Evolutionary conservation across 345 rosid genomes (phyloP), one percentile per base, ranked within the genome.

Genomic region (Citrus mangshanensis): DNA sequence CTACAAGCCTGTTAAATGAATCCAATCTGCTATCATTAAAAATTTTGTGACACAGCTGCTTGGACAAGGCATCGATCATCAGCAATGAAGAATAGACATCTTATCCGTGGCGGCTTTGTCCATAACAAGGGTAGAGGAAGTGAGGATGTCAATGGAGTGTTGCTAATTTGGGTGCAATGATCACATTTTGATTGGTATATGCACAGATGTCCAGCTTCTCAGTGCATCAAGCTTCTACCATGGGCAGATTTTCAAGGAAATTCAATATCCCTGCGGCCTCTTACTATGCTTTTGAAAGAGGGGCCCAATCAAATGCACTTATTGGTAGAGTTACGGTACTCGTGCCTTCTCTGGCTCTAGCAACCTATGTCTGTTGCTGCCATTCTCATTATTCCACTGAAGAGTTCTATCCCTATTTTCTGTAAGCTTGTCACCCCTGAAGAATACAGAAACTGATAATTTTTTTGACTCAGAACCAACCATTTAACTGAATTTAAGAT

Each of bases 111-210:
- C 61, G 74, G 6, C 76, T 77, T 60, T 68, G 78, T 34, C 24
- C 59, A 3, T 77, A 51, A 81, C 81, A 73, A 73, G n/a, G 74
- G 71, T 73, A 14, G 71, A 81, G 75, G 81, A 81, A 77, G 75
- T 68, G 34, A 73, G 73, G 69, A 77, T 66, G 84, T 12, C 73
- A 46, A 28, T 38, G 78, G 60, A 37, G 30, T 81, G 38, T 22
- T 68, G 27, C 84, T 81, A 22, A 73, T 81, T 21, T 73, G 81
- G 71, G 84, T 71, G 21, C 78, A 34, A 77, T 75, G 7, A 68
- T 67, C 40, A 51, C 78, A 66, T 73, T 77, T 37, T 77, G 78
- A 75, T 67, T 66, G 0, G 75, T 62, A 0, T 68, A 66, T 42
- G 83, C 80, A 67, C 67, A 60, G 58, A 81, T 77, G 78, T 2